Evolutionary conservation across 306 rosid genomes (phyloP).

Genomic region (Albizia julibrissin): DNA sequence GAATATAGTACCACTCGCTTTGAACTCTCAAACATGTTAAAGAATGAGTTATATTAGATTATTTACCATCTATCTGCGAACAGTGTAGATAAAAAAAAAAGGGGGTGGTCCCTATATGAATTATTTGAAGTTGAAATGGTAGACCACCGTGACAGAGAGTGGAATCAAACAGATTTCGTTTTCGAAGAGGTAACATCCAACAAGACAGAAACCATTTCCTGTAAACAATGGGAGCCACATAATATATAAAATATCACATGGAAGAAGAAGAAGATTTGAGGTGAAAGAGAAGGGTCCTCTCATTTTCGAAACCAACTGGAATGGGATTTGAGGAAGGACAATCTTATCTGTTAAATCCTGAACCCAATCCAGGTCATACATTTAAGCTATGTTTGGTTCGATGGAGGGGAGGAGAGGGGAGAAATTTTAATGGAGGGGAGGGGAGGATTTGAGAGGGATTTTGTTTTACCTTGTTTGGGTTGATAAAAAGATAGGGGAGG

Average conservation of each 20-base stretch:
- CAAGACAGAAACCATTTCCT: not conserved
- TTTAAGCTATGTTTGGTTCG: no score
- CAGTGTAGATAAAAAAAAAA: not conserved
- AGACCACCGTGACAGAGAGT: not conserved
- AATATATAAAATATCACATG: not conserved
- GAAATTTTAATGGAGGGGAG: no score
- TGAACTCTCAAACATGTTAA: not conserved
- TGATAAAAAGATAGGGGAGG: no score
- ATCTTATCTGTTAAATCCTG: not conserved
- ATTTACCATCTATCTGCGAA: not conserved
- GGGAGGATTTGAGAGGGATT: no score
- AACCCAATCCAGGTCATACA: not conserved
- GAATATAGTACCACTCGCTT: not conserved
- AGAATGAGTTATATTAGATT: not conserved
- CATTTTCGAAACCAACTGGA: not conserved
- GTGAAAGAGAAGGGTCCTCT: not conserved
- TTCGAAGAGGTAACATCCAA: not conserved
- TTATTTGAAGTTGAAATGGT: conserved; percentile 1
- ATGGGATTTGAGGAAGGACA: not conserved
- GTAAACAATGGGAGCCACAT: conserved; percentile 15
- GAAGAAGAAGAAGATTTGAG: not conserved
- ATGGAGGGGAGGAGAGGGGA: no score
- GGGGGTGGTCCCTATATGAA: not conserved
- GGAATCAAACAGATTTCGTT: not conserved
- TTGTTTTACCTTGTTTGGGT: no score